phyloP scores from a whole-genome alignment of 768 basidiomycete genomes.

The Suillus hirtellus region DNA sequence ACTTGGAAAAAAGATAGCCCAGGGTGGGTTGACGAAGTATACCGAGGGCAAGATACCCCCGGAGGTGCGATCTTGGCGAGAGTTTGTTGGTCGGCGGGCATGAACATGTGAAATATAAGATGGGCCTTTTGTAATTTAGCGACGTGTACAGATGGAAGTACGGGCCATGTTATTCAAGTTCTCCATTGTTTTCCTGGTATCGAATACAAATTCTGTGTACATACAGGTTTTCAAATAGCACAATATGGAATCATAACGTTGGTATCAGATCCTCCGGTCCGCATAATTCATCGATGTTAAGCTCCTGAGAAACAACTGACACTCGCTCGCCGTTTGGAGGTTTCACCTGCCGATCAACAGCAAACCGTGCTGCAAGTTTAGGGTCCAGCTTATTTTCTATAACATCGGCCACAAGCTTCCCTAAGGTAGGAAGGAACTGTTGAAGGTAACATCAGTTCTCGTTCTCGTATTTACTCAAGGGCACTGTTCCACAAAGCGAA shows the following conservation, averaged over 20 bases:
- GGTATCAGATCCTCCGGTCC: conserved; percentile 43
- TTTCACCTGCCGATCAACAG: conserved; percentile 47
- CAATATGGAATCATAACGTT: not conserved
- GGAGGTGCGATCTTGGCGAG: conserved; percentile 90
- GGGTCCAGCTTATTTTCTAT: conserved; percentile 64
- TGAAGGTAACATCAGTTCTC: not conserved
- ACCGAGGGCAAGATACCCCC: conserved; percentile 85
- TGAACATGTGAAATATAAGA: conserved; percentile 31
- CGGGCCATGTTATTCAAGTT: not conserved
- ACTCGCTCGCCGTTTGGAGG: conserved; percentile 21
- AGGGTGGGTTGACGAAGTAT: conserved; percentile 77
- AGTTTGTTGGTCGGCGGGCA: conserved; percentile 77
- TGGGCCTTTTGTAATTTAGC: conserved; percentile 1
- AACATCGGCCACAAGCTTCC: conserved; percentile 70
- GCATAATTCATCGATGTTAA: conserved; percentile 53
- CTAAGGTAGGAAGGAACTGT: conserved; percentile 89
- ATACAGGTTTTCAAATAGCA: not conserved
- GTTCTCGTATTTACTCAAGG: not conserved
- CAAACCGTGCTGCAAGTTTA: conserved; percentile 58
- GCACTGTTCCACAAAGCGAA: not conserved
- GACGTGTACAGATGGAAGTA: not conserved
- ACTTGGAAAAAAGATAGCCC: conserved; percentile 79
- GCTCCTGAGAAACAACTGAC: conserved; percentile 30
- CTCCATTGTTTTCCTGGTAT: not conserved
- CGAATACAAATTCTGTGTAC: not conserved